Evolutionary conservation across 2,329 filamentous ascomycete species (phyloP).

Genomic region (Fusarium hostae): DNA sequence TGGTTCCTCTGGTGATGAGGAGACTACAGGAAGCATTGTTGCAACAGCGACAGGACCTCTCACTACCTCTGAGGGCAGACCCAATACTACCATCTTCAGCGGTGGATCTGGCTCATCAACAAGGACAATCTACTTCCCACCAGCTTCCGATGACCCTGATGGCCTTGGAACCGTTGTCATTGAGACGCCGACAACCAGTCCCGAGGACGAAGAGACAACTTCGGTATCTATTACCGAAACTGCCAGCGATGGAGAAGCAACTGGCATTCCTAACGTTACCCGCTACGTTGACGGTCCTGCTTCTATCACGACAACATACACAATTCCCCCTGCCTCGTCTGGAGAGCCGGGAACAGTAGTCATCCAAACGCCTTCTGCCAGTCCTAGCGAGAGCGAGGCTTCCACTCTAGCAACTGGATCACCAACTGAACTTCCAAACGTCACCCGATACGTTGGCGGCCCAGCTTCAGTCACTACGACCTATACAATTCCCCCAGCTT

Average conservation of each 20-base stretch:
- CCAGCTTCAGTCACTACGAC: neutral
- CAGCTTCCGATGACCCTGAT: neutral
- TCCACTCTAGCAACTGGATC: neutral
- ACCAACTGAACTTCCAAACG: neutral
- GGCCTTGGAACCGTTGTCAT: conserved; percentile 4
- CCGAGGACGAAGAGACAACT: accelerated
- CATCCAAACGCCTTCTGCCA: neutral
- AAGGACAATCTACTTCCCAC: neutral
- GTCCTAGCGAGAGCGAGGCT: neutral
- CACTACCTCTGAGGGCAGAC: neutral
- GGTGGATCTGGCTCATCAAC: neutral
- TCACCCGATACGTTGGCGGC: neutral
- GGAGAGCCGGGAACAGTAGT: conserved; percentile 3
- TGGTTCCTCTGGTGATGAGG: neutral
- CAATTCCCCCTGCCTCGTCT: neutral
- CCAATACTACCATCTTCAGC: neutral
- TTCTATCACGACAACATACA: neutral
- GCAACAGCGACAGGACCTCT: neutral
- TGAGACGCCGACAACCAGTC: neutral
- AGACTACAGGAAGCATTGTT: neutral
- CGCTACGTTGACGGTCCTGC: neutral
- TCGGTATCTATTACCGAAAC: neutral
- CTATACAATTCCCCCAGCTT: neutral
- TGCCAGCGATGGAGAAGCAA: accelerated
- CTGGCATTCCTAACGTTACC: neutral